A percentile compares a stretch with the other conserved stretches of the same genome.
These are phyloP conservation scores for Candida dajiaensis DNA, from an alignment of 805 yeast genomes.

Conservation along the genomic window DNA sequence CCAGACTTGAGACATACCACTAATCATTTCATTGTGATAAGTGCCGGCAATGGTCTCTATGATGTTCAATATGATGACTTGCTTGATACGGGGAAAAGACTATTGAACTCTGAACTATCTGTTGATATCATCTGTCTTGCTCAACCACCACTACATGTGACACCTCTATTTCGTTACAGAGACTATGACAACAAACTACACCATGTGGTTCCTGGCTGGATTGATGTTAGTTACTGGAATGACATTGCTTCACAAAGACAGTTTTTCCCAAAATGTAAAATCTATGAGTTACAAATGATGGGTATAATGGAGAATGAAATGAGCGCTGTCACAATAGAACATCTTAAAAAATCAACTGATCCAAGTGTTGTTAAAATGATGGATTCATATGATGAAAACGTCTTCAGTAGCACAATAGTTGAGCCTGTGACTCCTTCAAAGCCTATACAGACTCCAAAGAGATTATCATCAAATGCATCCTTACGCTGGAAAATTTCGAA, in stretches of 20 bases:
- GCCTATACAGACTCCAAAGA: background rate
- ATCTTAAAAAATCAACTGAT: slow-evolving; percentile 32
- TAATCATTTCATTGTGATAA: slow-evolving; percentile 80
- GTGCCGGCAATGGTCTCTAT: slow-evolving; percentile 91
- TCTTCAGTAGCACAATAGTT: slow-evolving; percentile 31
- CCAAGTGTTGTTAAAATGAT: slow-evolving; percentile 52
- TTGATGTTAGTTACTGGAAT: slow-evolving; percentile 88
- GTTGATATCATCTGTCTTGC: slow-evolving; percentile 85
- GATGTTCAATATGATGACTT: slow-evolving; percentile 84
- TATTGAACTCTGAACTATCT: slow-evolving; percentile 76
- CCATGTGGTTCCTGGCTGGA: slow-evolving; percentile 91
- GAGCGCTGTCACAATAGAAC: slow-evolving; percentile 59
- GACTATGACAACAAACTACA: slow-evolving; percentile 44
- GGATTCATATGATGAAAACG: slow-evolving; percentile 58
- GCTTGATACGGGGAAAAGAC: slow-evolving; percentile 65
- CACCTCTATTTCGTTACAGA: slow-evolving; percentile 77
- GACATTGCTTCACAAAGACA: slow-evolving; percentile 41
- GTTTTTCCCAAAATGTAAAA: slow-evolving; percentile 94
- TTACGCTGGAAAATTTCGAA: slow-evolving; percentile 21
- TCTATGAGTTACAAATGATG: slow-evolving; percentile 96
- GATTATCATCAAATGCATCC: slow-evolving; percentile 7
- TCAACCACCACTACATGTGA: slow-evolving; percentile 87
- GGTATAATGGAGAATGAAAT: slow-evolving; percentile 92
- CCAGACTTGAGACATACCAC: slow-evolving; percentile 86
- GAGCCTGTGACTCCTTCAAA: background rate